A percentile compares a stretch with the other conserved stretches of the same genome.
Evolutionary conservation across 2,329 filamentous ascomycete species (phyloP).

Genomic region (Xylariomycetidae sp.): DNA sequence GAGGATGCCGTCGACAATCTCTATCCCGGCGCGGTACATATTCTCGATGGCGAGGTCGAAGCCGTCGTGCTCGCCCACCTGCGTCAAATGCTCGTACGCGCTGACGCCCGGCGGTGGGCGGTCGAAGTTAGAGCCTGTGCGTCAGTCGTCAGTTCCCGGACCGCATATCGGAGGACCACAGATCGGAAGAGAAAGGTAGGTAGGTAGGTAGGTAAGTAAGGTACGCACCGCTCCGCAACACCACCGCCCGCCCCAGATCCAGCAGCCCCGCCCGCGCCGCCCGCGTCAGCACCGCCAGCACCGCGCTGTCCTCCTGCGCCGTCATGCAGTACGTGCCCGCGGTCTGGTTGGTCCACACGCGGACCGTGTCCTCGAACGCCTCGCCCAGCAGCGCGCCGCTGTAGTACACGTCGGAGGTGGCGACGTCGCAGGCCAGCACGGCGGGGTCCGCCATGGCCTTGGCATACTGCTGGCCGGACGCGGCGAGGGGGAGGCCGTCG

Average conservation of each 20-base stretch:
- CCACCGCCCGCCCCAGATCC: slow-evolving; percentile 61
- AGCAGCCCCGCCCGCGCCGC: slow-evolving; percentile 49
- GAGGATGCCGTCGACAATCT: slow-evolving; percentile 60
- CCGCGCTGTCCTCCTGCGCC: slow-evolving; percentile 68
- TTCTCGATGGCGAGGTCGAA: slow-evolving; percentile 60
- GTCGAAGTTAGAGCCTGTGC: slow-evolving; percentile 60
- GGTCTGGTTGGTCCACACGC: slow-evolving; percentile 60
- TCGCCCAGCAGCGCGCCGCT: slow-evolving; percentile 54
- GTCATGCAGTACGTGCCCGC: slow-evolving; percentile 60
- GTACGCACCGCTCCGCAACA: slow-evolving; percentile 54
- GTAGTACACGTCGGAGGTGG: slow-evolving; percentile 69
- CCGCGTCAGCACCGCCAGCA: slow-evolving; percentile 58
- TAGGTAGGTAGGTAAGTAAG: no score
- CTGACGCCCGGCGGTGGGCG: slow-evolving; percentile 54
- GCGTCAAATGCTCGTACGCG: slow-evolving; percentile 53
- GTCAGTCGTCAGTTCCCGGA: neutral
- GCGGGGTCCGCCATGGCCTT: slow-evolving; percentile 42
- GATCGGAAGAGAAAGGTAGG: neutral
- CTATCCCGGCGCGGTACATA: slow-evolving; percentile 58
- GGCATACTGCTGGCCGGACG: slow-evolving; percentile 27
- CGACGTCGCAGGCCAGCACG: slow-evolving; percentile 59
- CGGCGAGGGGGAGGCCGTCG: no score
- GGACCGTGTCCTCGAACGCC: slow-evolving; percentile 60
- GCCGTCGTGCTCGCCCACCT: slow-evolving; percentile 43
- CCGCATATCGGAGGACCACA: neutral